A percentile compares a stretch with the other conserved stretches of the same genome.
These are phyloP conservation scores for Solanum boliviense DNA, from an alignment of 257 asterid genomes.

Conservation along the genomic window DNA sequence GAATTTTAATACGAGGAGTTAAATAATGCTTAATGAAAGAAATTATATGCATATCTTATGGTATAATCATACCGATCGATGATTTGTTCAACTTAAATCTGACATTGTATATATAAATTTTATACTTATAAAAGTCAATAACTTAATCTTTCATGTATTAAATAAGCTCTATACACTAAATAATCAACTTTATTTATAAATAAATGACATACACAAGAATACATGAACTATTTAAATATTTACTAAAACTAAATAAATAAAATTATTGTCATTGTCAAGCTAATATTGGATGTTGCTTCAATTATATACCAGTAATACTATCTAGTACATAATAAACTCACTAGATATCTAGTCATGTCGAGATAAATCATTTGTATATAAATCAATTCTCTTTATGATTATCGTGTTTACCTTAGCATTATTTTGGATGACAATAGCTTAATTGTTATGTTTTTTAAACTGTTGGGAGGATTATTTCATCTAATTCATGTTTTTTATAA, in stretches of 20 bases:
- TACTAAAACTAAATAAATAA: no score
- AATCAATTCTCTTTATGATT: neutral
- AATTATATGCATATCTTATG: no score
- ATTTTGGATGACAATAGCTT: neutral
- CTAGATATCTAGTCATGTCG: accelerated
- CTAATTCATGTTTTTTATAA: neutral
- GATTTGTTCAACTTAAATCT: neutral
- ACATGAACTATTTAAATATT: neutral
- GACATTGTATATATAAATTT: no score
- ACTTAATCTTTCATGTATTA: no score
- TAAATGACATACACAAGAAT: no score
- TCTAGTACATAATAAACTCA: neutral
- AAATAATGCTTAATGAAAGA: no score
- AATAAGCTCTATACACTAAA: no score
- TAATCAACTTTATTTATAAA: no score
- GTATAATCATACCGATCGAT: no score
- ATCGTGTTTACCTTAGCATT: neutral
- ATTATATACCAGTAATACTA: neutral
- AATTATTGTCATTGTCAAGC: neutral
- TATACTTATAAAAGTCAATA: no score
- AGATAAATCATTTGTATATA: neutral
- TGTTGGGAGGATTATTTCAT: neutral
- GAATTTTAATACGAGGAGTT: no score
- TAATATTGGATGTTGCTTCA: neutral
- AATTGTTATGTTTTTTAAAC: no score